A percentile compares a stretch with the other conserved stretches of the same genome.
phyloP scores from a whole-genome alignment of 1,284 basidiomycete species.

The Cryptococcus depauperatus region DNA sequence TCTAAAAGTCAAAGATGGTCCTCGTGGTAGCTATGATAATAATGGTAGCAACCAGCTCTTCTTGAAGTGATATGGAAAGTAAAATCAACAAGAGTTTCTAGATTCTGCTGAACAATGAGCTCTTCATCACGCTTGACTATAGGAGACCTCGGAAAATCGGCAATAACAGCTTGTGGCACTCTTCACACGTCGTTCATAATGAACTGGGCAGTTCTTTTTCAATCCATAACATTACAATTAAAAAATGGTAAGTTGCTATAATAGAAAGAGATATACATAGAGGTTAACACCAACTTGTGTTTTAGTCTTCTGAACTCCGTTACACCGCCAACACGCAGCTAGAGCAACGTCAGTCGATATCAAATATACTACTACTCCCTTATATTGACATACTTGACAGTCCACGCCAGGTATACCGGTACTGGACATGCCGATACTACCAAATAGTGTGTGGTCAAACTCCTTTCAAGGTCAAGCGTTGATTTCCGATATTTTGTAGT shows the following conservation, averaged over 20 bases:
- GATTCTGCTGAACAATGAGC: too few species aligned
- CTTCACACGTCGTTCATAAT: background rate
- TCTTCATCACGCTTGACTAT: too few species aligned
- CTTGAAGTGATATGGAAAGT: too few species aligned
- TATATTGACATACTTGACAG: slow-evolving; percentile 45
- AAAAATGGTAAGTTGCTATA: background rate
- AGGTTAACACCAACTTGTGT: background rate
- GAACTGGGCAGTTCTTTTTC: background rate
- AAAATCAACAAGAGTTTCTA: too few species aligned
- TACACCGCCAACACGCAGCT: slow-evolving; percentile 91
- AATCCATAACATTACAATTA: background rate
- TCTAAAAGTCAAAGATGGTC: too few species aligned
- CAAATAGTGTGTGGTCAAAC: slow-evolving; percentile 62
- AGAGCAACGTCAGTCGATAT: slow-evolving; percentile 66
- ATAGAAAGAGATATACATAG: background rate
- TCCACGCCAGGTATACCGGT: slow-evolving; percentile 93
- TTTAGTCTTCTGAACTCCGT: slow-evolving; percentile 61
- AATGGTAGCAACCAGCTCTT: too few species aligned
- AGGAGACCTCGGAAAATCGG: too few species aligned
- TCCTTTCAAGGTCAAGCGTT: background rate
- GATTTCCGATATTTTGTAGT: slow-evolving; percentile 48
- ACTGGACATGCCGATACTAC: slow-evolving; percentile 90
- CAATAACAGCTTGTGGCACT: background rate
- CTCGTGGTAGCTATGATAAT: too few species aligned
- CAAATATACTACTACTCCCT: background rate